Conservation (phyloP, 768 basidiomycete species). For the Phallus indusiatus region DNA sequence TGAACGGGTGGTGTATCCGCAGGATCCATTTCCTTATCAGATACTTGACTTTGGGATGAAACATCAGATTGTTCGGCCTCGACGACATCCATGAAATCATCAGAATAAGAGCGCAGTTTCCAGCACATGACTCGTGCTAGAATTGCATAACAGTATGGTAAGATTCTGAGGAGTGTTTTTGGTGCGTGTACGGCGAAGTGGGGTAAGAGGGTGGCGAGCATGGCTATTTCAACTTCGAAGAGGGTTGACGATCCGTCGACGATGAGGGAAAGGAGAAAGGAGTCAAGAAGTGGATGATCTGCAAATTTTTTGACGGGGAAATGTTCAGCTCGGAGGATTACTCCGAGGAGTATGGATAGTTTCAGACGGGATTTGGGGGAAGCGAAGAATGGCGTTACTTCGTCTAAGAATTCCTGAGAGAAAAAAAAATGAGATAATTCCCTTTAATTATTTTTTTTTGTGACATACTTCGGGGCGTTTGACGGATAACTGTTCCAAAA, state of each 20-base stretch:
- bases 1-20: conserved; percentile 26
- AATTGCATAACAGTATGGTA: conserved; percentile 59
- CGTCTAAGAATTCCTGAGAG: conserved; percentile 57
- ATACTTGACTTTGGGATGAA: conserved; percentile 1
- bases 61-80: neutral
- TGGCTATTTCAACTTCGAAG: conserved; percentile 52
- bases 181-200: conserved; percentile 58
- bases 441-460: neutral
- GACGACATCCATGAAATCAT: neutral
- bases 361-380: conserved; percentile 57
- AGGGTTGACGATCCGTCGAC: conserved; percentile 69
- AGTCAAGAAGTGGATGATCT: conserved; percentile 51
- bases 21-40: conserved; percentile 1
- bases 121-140: conserved; percentile 69
- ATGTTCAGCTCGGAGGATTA: conserved; percentile 26
- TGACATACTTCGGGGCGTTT: conserved; percentile 53
- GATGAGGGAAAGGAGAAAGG: conserved; percentile 55
- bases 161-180: conserved; percentile 42
- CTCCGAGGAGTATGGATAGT: conserved; percentile 52
- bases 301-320: conserved; percentile 24
- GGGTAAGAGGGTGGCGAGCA: conserved; percentile 66
- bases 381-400: conserved; percentile 54
- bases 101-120: conserved; percentile 36
- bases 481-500: conserved; percentile 56
- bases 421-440: conserved; percentile 2